phyloP scores from a whole-genome alignment of 2,329 filamentous ascomycete species.

The Diaporthe ampelina region DNA sequence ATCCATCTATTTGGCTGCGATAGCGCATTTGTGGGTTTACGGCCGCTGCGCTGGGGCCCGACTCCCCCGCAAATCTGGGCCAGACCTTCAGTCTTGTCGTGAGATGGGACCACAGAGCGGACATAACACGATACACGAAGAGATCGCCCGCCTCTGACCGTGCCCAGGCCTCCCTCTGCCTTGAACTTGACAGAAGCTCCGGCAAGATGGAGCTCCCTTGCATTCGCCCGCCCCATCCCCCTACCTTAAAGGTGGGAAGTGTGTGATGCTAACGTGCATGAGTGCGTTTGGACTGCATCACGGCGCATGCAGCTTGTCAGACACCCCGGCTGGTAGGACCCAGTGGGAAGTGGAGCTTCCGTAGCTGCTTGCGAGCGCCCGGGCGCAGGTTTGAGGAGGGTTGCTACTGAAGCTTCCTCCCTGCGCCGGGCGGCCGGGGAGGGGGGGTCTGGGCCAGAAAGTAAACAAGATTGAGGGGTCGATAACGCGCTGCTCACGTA shows the following conservation, averaged over 20 bases:
- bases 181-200: slow-evolving; percentile 1
- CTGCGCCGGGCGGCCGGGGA: background rate
- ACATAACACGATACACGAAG: slow-evolving; percentile 29
- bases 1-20: background rate
- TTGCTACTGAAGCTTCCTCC: slow-evolving; percentile 31
- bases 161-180: background rate
- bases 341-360: slow-evolving; percentile 26
- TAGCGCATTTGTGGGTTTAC: slow-evolving; percentile 19
- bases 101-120: slow-evolving; percentile 19
- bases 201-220: slow-evolving; percentile 24
- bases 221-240: slow-evolving; percentile 22
- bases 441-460: slow-evolving; percentile 32
- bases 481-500: slow-evolving; percentile 39
- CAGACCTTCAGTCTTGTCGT: slow-evolving; percentile 15
- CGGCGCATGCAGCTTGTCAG: slow-evolving; percentile 33
- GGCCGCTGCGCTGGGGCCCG: background rate
- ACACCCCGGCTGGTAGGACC: background rate
- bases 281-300: slow-evolving; percentile 36
- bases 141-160: slow-evolving; percentile 17
- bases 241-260: slow-evolving; percentile 28
- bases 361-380: slow-evolving; percentile 4
- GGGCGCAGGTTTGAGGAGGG: slow-evolving; percentile 26
- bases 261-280: slow-evolving; percentile 37
- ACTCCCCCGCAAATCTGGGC: slow-evolving; percentile 18
- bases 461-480: slow-evolving; percentile 42